Conservation (phyloP, 2,329 filamentous ascomycete genomes). For the Xylariaceae sp. region DNA sequence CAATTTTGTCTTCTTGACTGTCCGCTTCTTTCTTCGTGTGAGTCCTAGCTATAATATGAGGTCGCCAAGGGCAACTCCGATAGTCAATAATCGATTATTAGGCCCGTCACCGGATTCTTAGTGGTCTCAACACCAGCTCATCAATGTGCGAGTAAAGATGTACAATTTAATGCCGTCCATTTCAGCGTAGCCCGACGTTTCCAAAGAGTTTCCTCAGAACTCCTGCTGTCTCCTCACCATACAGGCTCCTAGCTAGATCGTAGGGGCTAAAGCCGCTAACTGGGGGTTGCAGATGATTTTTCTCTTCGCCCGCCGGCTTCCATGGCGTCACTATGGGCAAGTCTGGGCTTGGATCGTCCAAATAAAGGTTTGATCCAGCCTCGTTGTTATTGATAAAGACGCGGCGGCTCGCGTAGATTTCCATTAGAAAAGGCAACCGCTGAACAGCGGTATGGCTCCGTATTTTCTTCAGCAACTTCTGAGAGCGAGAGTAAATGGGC, state of each 20-base stretch:
- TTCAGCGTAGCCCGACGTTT: not conserved
- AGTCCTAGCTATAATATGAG: no score
- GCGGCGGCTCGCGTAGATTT: conserved; percentile 5
- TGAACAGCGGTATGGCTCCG: conserved; percentile 1
- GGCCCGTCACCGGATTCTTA: no score
- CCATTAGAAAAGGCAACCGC: conserved; percentile 1
- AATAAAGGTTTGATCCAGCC: conserved; percentile 2
- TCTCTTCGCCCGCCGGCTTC: not conserved
- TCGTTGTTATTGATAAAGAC: conserved; percentile 5
- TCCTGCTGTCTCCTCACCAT: conserved; percentile 3
- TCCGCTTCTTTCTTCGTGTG: no score
- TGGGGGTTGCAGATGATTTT: not conserved
- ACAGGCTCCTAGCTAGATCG: conserved; percentile 3
- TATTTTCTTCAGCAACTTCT: conserved; percentile 5
- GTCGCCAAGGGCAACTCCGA: no score
- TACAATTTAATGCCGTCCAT: not conserved
- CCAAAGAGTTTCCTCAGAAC: conserved; percentile 1
- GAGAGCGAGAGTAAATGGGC: conserved; percentile 3
- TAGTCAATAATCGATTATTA: no score
- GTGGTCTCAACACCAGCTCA: no score
- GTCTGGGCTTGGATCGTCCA: conserved; percentile 3
- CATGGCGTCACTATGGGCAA: conserved; percentile 2
- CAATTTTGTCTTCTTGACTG: no score
- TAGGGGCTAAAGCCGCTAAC: not conserved
- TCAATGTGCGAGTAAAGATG: no score